phyloP scores from a whole-genome alignment of 106 monocot genomes.

The Xerophyta viscosa region DNA sequence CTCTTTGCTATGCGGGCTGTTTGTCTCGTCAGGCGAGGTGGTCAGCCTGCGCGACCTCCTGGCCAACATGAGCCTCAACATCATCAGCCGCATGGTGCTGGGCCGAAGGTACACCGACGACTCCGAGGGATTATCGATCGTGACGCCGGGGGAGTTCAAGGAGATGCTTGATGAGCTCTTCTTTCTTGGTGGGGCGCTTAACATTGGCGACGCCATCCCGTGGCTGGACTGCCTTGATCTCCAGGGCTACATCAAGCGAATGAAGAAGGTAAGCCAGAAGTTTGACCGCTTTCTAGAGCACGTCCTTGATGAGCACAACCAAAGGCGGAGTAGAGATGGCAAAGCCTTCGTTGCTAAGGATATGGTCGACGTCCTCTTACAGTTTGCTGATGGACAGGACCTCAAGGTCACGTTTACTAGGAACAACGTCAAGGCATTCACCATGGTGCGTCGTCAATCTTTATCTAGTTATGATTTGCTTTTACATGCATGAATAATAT shows the following conservation, averaged over 20 bases:
- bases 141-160: conserved; percentile 69
- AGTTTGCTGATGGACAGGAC: conserved; percentile 41
- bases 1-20: conserved; percentile 19
- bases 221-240: conserved; percentile 43
- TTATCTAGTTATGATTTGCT: too few relatives aligned
- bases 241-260: conserved; percentile 65
- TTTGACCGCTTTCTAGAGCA: conserved; percentile 65
- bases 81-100: conserved; percentile 67
- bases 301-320: conserved; percentile 68
- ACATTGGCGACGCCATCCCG: conserved; percentile 56
- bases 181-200: conserved; percentile 51
- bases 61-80: conserved; percentile 43
- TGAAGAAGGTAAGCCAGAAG: conserved; percentile 55
- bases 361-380: conserved; percentile 60
- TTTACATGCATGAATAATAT: too few relatives aligned
- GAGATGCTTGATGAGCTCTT: conserved; percentile 76
- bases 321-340: conserved; percentile 21
- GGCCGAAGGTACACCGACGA: conserved; percentile 48
- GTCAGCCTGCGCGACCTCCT: conserved; percentile 29
- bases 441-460: too few relatives aligned
- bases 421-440: conserved; percentile 42
- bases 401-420: conserved; percentile 44
- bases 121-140: conserved; percentile 2
- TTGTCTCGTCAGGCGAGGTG: background rate
- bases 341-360: conserved; percentile 33